Evolutionary conservation across 75 land plant species (phyloP).

Genomic region (Selaginella tamariscina): DNA sequence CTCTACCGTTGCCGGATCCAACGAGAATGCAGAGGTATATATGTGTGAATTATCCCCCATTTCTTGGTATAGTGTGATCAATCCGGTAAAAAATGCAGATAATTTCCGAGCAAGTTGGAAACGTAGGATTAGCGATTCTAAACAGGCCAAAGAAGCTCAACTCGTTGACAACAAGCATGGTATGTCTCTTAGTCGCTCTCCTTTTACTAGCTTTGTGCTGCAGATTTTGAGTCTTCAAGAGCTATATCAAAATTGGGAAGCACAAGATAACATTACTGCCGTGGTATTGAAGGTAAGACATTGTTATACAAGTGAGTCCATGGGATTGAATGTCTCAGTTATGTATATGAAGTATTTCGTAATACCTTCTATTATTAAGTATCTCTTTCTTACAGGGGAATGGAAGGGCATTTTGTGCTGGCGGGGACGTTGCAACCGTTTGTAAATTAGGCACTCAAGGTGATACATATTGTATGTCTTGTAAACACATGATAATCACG

Average conservation of each 20-base stretch:
- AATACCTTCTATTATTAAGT: neutral
- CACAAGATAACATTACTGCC: neutral
- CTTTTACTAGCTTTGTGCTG: neutral
- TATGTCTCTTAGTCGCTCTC: neutral
- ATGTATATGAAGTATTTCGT: too few species aligned
- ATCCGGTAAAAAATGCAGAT: too few species aligned
- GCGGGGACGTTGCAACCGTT: conserved; percentile 76
- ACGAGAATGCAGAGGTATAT: too few species aligned
- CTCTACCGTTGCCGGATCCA: too few species aligned
- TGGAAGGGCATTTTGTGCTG: conserved; percentile 83
- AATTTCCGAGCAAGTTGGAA: neutral
- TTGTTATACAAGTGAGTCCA: too few species aligned
- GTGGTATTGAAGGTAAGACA: neutral
- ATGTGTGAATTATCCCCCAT: too few species aligned
- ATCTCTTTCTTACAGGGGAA: conserved; percentile 37
- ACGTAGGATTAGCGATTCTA: neutral
- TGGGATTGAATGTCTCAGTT: too few species aligned
- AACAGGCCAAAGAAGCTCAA: neutral
- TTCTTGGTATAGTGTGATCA: too few species aligned
- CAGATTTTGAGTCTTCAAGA: neutral
- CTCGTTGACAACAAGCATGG: neutral
- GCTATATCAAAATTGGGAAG: neutral
- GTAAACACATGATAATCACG: too few species aligned
- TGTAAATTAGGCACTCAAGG: conserved; percentile 34
- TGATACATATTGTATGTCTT: too few species aligned